phyloP scores from a whole-genome alignment of 257 asterid genomes.

The Fraxinus pennsylvanica region DNA sequence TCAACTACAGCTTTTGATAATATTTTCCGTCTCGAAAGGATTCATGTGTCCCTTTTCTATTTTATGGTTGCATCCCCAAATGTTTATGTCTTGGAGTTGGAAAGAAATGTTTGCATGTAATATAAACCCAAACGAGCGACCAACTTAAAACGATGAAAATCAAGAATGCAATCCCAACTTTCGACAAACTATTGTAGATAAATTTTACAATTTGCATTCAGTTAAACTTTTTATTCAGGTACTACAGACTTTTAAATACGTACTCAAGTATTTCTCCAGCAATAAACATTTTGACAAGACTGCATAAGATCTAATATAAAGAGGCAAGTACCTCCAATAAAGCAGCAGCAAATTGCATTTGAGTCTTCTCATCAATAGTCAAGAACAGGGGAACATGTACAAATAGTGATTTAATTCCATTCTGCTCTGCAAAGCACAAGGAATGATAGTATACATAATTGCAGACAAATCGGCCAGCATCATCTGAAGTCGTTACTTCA shows the following conservation, averaged over 20 bases:
- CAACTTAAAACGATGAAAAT: too few relatives aligned
- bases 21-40: too few relatives aligned
- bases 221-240: not conserved
- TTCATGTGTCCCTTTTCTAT: too few relatives aligned
- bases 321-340: slow-evolving; percentile 80
- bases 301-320: slow-evolving; percentile 37
- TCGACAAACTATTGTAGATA: not conserved
- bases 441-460: slow-evolving; percentile 94
- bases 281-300: not conserved
- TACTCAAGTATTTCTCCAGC: slow-evolving; percentile 23
- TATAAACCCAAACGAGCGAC: too few relatives aligned
- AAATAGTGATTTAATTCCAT: slow-evolving; percentile 73
- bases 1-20: not conserved
- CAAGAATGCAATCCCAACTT: not conserved
- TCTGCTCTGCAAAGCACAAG: slow-evolving; percentile 83
- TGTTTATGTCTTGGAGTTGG: too few relatives aligned
- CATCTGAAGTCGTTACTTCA: slow-evolving; percentile 80
- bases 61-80: too few relatives aligned
- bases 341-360: slow-evolving; percentile 86
- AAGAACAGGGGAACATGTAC: slow-evolving; percentile 95
- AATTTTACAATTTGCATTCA: not conserved
- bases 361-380: slow-evolving; percentile 88
- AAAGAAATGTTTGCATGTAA: too few relatives aligned
- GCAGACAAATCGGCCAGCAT: slow-evolving; percentile 97
- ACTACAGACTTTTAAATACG: slow-evolving; percentile 7